Evolutionary conservation across 345 rosid genomes (phyloP), one percentile per base, ranked within the genome.

Genomic region (Gossypium raimondii): DNA sequence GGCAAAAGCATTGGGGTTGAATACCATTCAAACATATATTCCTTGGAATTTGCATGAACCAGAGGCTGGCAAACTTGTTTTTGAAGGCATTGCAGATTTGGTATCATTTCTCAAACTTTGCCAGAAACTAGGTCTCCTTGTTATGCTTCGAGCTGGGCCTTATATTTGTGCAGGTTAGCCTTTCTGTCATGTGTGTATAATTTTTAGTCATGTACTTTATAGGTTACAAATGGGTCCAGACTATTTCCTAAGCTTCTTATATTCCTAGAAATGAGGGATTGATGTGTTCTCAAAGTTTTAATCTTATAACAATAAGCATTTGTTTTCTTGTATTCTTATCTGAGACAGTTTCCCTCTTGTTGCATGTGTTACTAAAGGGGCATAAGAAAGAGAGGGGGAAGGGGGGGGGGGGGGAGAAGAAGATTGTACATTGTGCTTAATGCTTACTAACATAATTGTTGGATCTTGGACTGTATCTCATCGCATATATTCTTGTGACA

Each of bases 11-110:
- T 67, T 94, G 88, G 97, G 97, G 16, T 79, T 94, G 80, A 94
- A 92, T 82, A 82, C 95, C 43, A 88, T 94, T 71, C 98, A 94
- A 87, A 80, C 86, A 44, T 94, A 94, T 79, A 92, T 90, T 78
- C 97, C 97, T 59, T 94, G 98, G 97, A 94, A 94, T 85, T 82
- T 94, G 53, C 98, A 94, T 80, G 95, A 94, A 79, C 97, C 98
- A n/a, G 84, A 81, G 83, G 93, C 89, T 3, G 94, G 89, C 52
- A 74, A 88, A 67, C 60, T 89, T 25, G 88, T 86, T 76, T 92
- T 92, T 80, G 89, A 88, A 63, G 95, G 97, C 71, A 88, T 90
- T 83, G 89, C 92, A 20, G 90, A 94, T 82, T 73, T 94, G 24
- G 81, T 86, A 11, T 86, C 90, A 18, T 94, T 89, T 81, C 79